Base-by-base conservation (phyloP, 805 yeast genomes). In the Metschnikowia kofuensis region DNA sequence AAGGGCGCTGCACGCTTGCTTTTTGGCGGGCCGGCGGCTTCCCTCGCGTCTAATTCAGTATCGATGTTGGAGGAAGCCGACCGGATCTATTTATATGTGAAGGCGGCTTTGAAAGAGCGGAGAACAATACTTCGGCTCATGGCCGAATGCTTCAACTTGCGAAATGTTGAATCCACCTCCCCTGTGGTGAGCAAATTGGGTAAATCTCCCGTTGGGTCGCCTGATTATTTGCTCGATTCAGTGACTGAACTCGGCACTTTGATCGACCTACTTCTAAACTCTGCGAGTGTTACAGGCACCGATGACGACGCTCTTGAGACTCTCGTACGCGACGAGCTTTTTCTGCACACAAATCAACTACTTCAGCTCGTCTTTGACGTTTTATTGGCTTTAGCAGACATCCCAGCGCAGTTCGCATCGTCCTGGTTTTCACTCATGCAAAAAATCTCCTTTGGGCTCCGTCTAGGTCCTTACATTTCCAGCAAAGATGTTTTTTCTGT, bases 401-500 rank as follows among this genome's bases (percentile, higher is more conserved):
- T 42, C 15, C 34, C 67, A 6, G 56, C 66, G 4, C 62, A 66
- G 2, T 42, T 57, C 1, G 69, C 78, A 2, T 42, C 61, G 1
- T 57, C 66, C 9, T 87, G 94, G 94, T 84, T 85, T 56, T 56
- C 66, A 6, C 62, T 82, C 10, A 71, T 82, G 77, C 61, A 69
- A 10, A 53, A 62, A 9, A 57, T 65, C 10, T 59, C 65, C 35
- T 70, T 67, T 40, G 60, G 58, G 6, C 45, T 48, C 9, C 47
- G 52, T 1, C 55, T 69, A 40, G 69, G 65, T 4, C 66, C 69
- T 6, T 49, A 48, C 43, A 58, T 69, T 14, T 49, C 51, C 30
- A 51, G 50, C 53, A 63, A 57, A 8, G 71, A 68, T 41, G 48
- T 69, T 44, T 55, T 65, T 48, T 51, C 55, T 11, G 59, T 68